Evolutionary conservation across 495 filamentous ascomycete genomes (phyloP).

Genomic region (Hypoxylon intermedium): DNA sequence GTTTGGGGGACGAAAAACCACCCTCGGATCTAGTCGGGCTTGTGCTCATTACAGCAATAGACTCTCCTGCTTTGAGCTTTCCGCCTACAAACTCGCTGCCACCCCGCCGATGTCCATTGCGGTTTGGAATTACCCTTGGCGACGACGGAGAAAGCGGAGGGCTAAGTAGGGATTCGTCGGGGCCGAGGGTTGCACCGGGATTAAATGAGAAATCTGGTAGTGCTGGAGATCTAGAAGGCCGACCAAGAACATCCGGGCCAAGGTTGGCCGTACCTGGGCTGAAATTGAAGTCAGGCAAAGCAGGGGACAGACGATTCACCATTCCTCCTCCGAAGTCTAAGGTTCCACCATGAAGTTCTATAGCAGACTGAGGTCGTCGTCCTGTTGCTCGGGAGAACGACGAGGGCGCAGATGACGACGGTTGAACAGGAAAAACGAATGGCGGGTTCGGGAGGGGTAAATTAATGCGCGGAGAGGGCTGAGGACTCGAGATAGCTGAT

Average conservation of each 20-base stretch:
- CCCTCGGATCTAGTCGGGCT: slow-evolving; percentile 71
- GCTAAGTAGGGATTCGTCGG: slow-evolving; percentile 48
- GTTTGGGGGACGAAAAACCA: slow-evolving; percentile 55
- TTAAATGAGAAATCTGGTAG: slow-evolving; percentile 51
- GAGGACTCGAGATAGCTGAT: slow-evolving; percentile 30
- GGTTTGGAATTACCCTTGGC: slow-evolving; percentile 53
- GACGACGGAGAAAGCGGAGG: slow-evolving; percentile 54
- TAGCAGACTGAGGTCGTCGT: slow-evolving; percentile 56
- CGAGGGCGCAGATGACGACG: slow-evolving; percentile 54
- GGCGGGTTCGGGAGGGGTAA: slow-evolving; percentile 70
- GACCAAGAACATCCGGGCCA: slow-evolving; percentile 22
- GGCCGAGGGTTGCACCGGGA: slow-evolving; percentile 34
- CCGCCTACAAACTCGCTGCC: slow-evolving; percentile 82
- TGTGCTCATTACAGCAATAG: slow-evolving; percentile 64
- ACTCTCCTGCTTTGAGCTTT: slow-evolving; percentile 64
- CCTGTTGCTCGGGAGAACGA: slow-evolving; percentile 54
- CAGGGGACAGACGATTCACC: slow-evolving; percentile 37
- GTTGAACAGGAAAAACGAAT: slow-evolving; percentile 70
- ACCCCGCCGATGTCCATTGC: slow-evolving; percentile 69
- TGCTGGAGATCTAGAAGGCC: slow-evolving; percentile 38
- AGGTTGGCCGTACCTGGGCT: slow-evolving; percentile 60
- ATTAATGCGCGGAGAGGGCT: slow-evolving; percentile 48
- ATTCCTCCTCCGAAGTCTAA: slow-evolving; percentile 28
- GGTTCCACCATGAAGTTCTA: slow-evolving; percentile 44
- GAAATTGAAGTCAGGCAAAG: slow-evolving; percentile 70